These are phyloP conservation scores for Phytophthora capsici DNA, from an alignment of 352 stramenopile genomes.

Conservation along the genomic window DNA sequence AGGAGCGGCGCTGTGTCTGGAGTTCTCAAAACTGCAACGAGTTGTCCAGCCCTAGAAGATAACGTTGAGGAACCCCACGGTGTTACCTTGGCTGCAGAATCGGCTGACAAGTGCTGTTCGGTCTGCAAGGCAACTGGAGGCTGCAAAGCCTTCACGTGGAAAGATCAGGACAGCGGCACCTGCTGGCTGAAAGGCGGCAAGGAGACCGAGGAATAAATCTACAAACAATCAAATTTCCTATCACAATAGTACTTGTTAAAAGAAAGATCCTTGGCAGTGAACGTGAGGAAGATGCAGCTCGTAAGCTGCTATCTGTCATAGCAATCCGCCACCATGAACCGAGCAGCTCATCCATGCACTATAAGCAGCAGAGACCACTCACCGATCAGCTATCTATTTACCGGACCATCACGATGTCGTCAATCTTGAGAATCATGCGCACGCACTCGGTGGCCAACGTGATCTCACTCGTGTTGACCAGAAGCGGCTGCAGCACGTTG, in stretches of 20 bases:
- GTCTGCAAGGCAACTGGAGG: slow-evolving; percentile 36
- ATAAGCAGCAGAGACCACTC: not conserved
- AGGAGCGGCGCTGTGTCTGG: slow-evolving; percentile 22
- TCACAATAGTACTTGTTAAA: slow-evolving; percentile 40
- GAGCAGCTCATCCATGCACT: slow-evolving; percentile 2
- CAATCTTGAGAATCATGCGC: slow-evolving; percentile 99
- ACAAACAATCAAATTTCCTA: slow-evolving; percentile 23
- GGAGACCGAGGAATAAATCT: slow-evolving; percentile 24
- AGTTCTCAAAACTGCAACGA: slow-evolving; percentile 21
- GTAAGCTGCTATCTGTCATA: slow-evolving; percentile 11
- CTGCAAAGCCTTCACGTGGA: slow-evolving; percentile 64
- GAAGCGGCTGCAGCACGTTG: slow-evolving; percentile 98
- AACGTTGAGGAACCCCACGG: slow-evolving; percentile 34
- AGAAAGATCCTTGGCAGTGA: slow-evolving; percentile 21
- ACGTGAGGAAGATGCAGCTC: slow-evolving; percentile 1
- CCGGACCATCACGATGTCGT: slow-evolving; percentile 98
- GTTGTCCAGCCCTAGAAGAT: slow-evolving; percentile 23
- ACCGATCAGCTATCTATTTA: slow-evolving; percentile 55
- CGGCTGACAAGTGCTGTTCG: slow-evolving; percentile 37
- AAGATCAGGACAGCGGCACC: slow-evolving; percentile 47
- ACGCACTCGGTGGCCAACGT: slow-evolving; percentile 98
- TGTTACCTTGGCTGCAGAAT: slow-evolving; percentile 19
- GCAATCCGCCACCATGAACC: slow-evolving; percentile 12
- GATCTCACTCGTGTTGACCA: slow-evolving; percentile 98
- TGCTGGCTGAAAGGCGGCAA: slow-evolving; percentile 68